A percentile compares a stretch with the other conserved stretches of the same genome.
Conservation (phyloP, 2,329 filamentous ascomycete genomes). For the Sporothrix pallida region DNA sequence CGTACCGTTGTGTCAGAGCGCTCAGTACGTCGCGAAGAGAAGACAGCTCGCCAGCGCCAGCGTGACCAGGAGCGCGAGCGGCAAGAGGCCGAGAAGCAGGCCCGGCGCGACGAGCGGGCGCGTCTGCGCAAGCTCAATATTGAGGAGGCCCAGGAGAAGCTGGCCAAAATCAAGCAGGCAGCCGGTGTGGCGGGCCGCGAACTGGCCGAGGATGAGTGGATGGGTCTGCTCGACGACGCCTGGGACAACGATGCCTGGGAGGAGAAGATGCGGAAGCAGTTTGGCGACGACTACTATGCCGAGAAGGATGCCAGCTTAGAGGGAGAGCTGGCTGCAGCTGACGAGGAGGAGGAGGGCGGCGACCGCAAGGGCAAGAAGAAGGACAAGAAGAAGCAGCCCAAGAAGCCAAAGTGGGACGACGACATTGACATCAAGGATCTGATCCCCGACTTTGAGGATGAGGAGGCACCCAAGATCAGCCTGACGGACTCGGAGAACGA, state of each 20-base stretch:
- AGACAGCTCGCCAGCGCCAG: slow-evolving; percentile 74
- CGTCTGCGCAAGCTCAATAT: slow-evolving; percentile 85
- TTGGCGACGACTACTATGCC: slow-evolving; percentile 90
- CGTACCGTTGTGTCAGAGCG: slow-evolving; percentile 82
- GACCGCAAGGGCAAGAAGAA: slow-evolving; percentile 53
- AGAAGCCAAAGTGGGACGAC: slow-evolving; percentile 93
- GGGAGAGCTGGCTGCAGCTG: slow-evolving; percentile 52
- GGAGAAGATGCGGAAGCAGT: slow-evolving; percentile 82
- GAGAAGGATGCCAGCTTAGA: slow-evolving; percentile 68
- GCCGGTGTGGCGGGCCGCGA: slow-evolving; percentile 75
- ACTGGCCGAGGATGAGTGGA: slow-evolving; percentile 78
- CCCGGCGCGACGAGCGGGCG: slow-evolving; percentile 80
- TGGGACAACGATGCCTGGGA: slow-evolving; percentile 94
- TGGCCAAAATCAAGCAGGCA: slow-evolving; percentile 86
- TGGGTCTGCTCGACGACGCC: slow-evolving; percentile 80
- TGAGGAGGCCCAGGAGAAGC: slow-evolving; percentile 85
- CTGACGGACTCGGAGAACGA: slow-evolving; percentile 61
- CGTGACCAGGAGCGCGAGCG: slow-evolving; percentile 78
- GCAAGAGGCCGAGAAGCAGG: slow-evolving; percentile 77
- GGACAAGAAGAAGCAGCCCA: slow-evolving; percentile 61
- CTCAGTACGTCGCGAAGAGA: slow-evolving; percentile 84
- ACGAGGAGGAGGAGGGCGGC: slow-evolving; percentile 61
- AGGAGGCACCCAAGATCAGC: slow-evolving; percentile 58
- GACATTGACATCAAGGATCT: slow-evolving; percentile 97
- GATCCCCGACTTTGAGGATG: slow-evolving; percentile 82